Evolutionary conservation across 495 filamentous ascomycete genomes (phyloP), one percentile per base, ranked within the genome.

Genomic region (Trichoderma erinaceum): DNA sequence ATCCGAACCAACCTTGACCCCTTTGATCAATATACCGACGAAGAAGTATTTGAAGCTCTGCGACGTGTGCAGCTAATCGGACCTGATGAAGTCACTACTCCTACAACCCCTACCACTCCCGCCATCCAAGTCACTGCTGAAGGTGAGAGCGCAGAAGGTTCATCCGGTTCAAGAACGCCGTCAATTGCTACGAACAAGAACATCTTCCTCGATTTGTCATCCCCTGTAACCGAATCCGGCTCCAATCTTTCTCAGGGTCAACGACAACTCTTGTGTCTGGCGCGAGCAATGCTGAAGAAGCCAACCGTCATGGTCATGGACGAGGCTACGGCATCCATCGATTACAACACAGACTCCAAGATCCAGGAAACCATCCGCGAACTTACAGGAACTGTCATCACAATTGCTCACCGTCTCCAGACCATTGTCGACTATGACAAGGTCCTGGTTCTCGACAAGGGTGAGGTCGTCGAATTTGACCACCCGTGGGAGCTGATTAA

Each of bases 361-460:
- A 98, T 99, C 74, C 96, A 99, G 76, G 91, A 90, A 67, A 97
- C 96, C 0, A 90, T 99, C 68, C 89, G 92, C 46, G 92, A 97
- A 75, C 82, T 98, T 48, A 88, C 89, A 52, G 93, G 89, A 78
- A 99, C 96, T 13, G 96, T 96, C 75, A 93, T 96, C 74, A 98
- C 96, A 0, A 98, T 99, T 72, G 96, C 96, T n/a, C 96, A 99
- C 77, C 88, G 96, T 15, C 83, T 99, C 68, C 92, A 97, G 71
- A 98, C 94, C 0, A 97, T 99, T 72, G 91, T 92, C 63, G 96
- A 98, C 74, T 98, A 98, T 74, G 94, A 98, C 79, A 97, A 96
- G 81, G 95, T 99, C n/a, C 82, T 98, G 6, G 93, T 98, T 15
- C 82, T 99, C 32, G 96, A 99, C 72, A 91, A 93, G 73, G 96